Evolutionary conservation across 1,284 basidiomycete species (phyloP), one percentile per base, ranked within the genome.

Genomic region (Ustilago nuda): DNA sequence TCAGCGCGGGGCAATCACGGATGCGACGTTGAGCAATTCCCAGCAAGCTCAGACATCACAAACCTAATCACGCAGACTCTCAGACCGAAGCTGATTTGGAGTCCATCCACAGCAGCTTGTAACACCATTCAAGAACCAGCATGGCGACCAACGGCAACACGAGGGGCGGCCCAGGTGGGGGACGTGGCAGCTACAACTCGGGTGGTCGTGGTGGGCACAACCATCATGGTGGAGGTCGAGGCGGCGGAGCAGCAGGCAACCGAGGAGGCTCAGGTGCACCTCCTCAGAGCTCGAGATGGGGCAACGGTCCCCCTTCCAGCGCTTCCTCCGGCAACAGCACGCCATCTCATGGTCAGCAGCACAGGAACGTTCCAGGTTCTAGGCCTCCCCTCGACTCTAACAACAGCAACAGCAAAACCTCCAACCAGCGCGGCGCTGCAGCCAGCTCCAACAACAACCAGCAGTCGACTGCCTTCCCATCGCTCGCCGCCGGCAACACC

Each of bases 111-210:
- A 19, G 8, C n/a, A 19, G 5, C 43, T 11, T 17, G 7, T 45
- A 3, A 45, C 11, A 19, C n/a, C n/a, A 45, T 19, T 19, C n/a
- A 4, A 45, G 19, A n/a, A 23, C 15, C 57, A 66, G n/a, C 55
- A 75, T 75, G 72, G 67, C 72, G 19, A 70, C 72, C 60, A 75
- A 63, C 57, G 64, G 62, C 35, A 61, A 51, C 48, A 52, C 37
- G n/a, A 67, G 66, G 43, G 65, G 68, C 43, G 63, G 56, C 46
- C 48, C 61, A 53, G 57, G 46, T 46, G 58, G 55, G 11, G 48
- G 51, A 53, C 61, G 68, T 17, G 68, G 68, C n/a, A 61, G 48
- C 17, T 56, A 64, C 56, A 61, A 60, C 41, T 57, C 66, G 4
- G 56, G 62, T 51, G 63, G 57, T 53, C 72, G 72, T 2, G 65